phyloP scores from a whole-genome alignment of 169 alveolate genomes.

The Sarcocystis neurona region DNA sequence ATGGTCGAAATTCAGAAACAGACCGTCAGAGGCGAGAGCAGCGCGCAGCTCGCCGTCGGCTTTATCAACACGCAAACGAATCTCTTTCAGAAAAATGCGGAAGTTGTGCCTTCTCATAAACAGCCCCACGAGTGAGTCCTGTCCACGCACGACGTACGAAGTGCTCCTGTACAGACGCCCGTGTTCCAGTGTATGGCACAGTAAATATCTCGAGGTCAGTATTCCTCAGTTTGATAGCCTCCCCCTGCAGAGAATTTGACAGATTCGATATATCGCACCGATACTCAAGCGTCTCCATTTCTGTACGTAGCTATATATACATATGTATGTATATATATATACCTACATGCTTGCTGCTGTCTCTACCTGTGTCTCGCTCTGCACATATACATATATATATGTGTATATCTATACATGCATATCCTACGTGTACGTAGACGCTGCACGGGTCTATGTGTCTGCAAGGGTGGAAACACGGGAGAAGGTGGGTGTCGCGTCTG shows the following conservation, averaged over 20 bases:
- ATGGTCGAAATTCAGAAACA: constrained; percentile 24
- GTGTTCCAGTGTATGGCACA: no score
- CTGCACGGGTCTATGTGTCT: background rate
- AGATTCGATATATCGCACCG: no score
- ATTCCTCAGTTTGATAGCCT: no score
- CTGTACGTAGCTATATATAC: background rate
- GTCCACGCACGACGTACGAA: background rate
- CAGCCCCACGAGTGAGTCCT: constrained; percentile 22
- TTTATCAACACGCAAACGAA: background rate
- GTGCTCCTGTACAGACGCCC: no score
- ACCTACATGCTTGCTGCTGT: background rate
- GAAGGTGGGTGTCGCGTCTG: no score
- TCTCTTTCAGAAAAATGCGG: background rate
- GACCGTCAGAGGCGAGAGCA: background rate
- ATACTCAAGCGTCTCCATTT: background rate
- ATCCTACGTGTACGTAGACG: no score
- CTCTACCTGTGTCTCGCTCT: background rate
- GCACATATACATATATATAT: no score
- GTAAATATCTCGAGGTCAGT: no score
- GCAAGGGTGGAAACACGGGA: no score
- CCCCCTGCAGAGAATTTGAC: no score
- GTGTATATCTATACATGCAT: background rate
- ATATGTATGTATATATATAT: background rate
- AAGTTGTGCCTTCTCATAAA: background rate
- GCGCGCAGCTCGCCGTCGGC: constrained; percentile 16